Base-by-base conservation (phyloP, 108 stramenopile species). In the Conticribra weissflogii region DNA sequence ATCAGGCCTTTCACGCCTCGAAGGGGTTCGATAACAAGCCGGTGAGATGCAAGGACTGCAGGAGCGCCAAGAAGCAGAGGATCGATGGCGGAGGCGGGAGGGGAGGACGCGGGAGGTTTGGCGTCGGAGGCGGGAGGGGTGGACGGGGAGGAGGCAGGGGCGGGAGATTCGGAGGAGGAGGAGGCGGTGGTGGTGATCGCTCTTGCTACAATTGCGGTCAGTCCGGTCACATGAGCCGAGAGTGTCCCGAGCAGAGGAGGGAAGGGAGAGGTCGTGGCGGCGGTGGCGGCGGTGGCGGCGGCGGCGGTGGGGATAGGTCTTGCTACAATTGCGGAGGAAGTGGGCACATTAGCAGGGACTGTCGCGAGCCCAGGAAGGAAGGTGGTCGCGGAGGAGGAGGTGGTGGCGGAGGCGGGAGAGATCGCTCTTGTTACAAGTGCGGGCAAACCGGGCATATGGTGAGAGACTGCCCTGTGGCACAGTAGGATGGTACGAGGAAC, bases 201-300 rank as follows among this genome's bases (percentile, higher is more conserved):
- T 2, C 63, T 28, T 72, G 71, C 71, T 72, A 54, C 71, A 72
- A 72, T 59, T 72, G 71, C 71, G 71, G 71, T 0, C 3, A 27
- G 27, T 9, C 31, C 36, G 71, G 63, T 31, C 71, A 72, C 63
- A 65, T 72, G 16, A 53, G 50, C n/a, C 30, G 71, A 24, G 57
- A 72, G 29, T 72, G 71, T 52, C 47, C 62, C 21, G 55, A 72
- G 45, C 33, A 8, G 14, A 51, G 50, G 50, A 51, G 18, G 50
- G 31, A 52, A 18, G 28, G 36, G 36, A 9, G 12, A 5, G 36
- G 12, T 41, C 36, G 36, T 12, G 36, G 36, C 36, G 36, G 36
- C 5, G 12, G 36, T 5, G 36, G 36, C 8, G 36, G 36, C 5
- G 36, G 36, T 9, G 8, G 36, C 36, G 36, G 59, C 14, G 62